These are phyloP conservation scores for Catenaria anguillulae DNA, from an alignment of 371 early-diverging fungal genomes.

Conservation along the genomic window DNA sequence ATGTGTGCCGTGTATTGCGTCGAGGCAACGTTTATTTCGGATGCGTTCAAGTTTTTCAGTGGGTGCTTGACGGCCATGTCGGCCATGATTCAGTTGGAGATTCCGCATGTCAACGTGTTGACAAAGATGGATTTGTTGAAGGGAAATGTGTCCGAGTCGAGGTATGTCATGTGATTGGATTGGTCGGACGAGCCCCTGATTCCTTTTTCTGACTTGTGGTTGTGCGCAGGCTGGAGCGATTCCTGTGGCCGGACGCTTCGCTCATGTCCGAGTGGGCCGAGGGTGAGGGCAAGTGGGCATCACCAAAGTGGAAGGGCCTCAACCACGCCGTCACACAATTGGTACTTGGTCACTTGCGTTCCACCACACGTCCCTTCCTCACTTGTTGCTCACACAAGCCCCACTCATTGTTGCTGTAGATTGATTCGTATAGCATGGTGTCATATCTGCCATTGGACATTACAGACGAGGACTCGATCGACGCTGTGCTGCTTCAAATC, in stretches of 20 bases:
- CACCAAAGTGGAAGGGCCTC: constrained; percentile 52
- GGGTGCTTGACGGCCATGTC: constrained; percentile 85
- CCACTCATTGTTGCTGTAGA: constrained; percentile 20
- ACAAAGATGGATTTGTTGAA: constrained; percentile 89
- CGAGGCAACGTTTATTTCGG: constrained; percentile 79
- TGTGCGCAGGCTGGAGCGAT: constrained; percentile 33
- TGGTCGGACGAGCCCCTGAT: no score
- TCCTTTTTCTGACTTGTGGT: constrained; percentile 41
- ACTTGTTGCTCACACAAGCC: no score
- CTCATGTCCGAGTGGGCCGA: constrained; percentile 60
- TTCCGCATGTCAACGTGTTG: constrained; percentile 94
- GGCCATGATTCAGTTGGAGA: constrained; percentile 86
- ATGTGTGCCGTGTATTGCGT: constrained; percentile 86
- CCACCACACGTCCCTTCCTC: not conserved
- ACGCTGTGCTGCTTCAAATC: constrained; percentile 64
- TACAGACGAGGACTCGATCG: constrained; percentile 84
- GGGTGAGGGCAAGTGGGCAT: constrained; percentile 28
- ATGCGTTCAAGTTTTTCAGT: constrained; percentile 85
- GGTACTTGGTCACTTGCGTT: no score
- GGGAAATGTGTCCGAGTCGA: not conserved
- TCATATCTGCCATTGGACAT: constrained; percentile 86
- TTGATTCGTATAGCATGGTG: constrained; percentile 93
- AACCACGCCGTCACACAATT: constrained; percentile 79
- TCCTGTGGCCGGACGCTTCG: constrained; percentile 1
- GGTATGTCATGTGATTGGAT: not conserved